Conservation (phyloP, 306 rosid species). For the Neltuma alba region DNA sequence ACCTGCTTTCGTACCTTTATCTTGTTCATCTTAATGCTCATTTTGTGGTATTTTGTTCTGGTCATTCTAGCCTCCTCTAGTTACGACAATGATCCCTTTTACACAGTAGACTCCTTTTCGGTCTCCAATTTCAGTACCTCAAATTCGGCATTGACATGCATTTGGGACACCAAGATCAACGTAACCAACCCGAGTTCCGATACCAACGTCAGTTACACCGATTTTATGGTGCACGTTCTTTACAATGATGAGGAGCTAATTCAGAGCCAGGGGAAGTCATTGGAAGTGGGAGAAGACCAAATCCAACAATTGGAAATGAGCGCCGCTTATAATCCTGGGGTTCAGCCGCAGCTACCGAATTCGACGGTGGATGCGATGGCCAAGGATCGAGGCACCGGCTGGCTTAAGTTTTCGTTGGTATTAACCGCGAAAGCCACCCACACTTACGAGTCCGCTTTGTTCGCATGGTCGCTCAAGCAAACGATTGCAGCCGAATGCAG, state of each 20-base stretch:
- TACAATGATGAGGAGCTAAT: slow-evolving; percentile 20
- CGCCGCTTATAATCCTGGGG: background rate
- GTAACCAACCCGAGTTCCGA: slow-evolving; percentile 43
- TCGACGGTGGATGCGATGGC: slow-evolving; percentile 1
- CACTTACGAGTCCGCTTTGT: background rate
- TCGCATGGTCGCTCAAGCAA: background rate
- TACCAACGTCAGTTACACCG: background rate
- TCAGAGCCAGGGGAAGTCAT: slow-evolving; percentile 4
- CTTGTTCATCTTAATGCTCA: background rate
- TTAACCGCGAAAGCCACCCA: slow-evolving; percentile 9
- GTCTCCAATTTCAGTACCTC: slow-evolving; percentile 44
- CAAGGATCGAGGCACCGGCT: slow-evolving; percentile 2
- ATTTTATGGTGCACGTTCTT: slow-evolving; percentile 31
- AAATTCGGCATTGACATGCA: slow-evolving; percentile 19
- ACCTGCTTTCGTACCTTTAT: slow-evolving; percentile 44
- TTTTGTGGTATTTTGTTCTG: background rate
- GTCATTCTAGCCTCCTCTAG: background rate
- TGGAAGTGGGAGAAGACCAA: slow-evolving; percentile 22
- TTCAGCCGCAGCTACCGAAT: background rate
- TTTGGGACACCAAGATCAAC: slow-evolving; percentile 43
- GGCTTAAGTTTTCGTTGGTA: slow-evolving; percentile 23
- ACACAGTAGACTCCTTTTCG: slow-evolving; percentile 36
- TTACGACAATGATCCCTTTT: slow-evolving; percentile 12
- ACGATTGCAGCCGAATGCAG: slow-evolving; percentile 36
- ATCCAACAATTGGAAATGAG: slow-evolving; percentile 5